phyloP scores from a whole-genome alignment of 1,139 yeast genomes.

The Pichia sp. region DNA sequence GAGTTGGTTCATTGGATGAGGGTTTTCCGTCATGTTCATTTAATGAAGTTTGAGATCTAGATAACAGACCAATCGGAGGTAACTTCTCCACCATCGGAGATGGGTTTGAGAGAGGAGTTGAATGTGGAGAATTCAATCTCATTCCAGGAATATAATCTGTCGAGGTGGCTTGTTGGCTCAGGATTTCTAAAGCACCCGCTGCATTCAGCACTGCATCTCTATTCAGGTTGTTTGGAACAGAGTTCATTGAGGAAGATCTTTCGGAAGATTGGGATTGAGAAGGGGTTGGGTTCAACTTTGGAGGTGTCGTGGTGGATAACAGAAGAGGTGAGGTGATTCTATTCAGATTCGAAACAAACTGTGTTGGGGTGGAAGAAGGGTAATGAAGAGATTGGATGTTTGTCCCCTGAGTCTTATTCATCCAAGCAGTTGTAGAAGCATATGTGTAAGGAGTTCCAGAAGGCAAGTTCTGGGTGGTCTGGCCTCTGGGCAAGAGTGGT shows the following conservation, averaged over 20 bases:
- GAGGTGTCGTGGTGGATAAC: slow-evolving; percentile 38
- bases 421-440: slow-evolving; percentile 28
- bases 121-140: slow-evolving; percentile 25
- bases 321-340: slow-evolving; percentile 62
- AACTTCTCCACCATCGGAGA: slow-evolving; percentile 16
- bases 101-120: slow-evolving; percentile 12
- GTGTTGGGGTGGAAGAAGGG: slow-evolving; percentile 67
- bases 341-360: slow-evolving; percentile 61
- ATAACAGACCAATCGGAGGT: slow-evolving; percentile 27
- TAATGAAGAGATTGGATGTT: slow-evolving; percentile 52
- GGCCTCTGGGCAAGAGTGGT: slow-evolving; percentile 32
- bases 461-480: slow-evolving; percentile 17
- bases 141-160: slow-evolving; percentile 31
- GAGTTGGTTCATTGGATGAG: slow-evolving; percentile 15
- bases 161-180: slow-evolving; percentile 31
- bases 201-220: slow-evolving; percentile 34
- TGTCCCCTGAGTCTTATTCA: slow-evolving; percentile 30
- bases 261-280: slow-evolving; percentile 32
- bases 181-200: slow-evolving; percentile 60
- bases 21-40: slow-evolving; percentile 11
- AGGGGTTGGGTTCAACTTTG: slow-evolving; percentile 30
- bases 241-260: slow-evolving; percentile 26
- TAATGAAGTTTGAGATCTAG: slow-evolving; percentile 15
- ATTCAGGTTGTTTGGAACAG: slow-evolving; percentile 16
- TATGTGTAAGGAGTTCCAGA: slow-evolving; percentile 33